Evolutionary conservation across 805 yeast genomes (phyloP).

Genomic region (Ogataea degrootiae): DNA sequence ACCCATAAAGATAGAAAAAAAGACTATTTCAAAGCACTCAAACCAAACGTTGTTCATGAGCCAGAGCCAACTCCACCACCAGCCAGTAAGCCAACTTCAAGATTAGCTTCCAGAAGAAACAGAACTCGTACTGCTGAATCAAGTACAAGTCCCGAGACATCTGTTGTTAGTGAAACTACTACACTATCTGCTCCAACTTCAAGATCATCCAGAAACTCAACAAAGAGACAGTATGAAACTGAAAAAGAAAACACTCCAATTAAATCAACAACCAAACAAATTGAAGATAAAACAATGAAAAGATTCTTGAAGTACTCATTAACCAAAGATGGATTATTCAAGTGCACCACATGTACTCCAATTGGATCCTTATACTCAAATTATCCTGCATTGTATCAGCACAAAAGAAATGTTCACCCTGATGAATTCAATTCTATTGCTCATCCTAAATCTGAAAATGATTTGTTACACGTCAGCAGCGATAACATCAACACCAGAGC

Average conservation of each 20-base stretch:
- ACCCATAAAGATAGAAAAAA: slow-evolving; percentile 13
- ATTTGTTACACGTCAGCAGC: slow-evolving; percentile 1
- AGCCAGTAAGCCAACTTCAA: background rate
- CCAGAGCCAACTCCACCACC: background rate
- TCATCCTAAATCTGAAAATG: background rate
- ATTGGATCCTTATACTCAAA: slow-evolving; percentile 8
- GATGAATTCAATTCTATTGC: slow-evolving; percentile 12
- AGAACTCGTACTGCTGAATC: slow-evolving; percentile 1
- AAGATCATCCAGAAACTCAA: slow-evolving; percentile 14
- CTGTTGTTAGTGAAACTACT: background rate
- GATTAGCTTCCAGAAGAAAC: background rate
- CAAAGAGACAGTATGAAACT: slow-evolving; percentile 10
- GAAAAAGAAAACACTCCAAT: background rate
- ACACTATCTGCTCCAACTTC: background rate
- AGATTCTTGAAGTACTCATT: slow-evolving; percentile 15
- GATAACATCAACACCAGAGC: background rate
- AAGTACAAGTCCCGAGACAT: background rate
- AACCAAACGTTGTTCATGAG: slow-evolving; percentile 8
- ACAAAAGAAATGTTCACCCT: slow-evolving; percentile 14
- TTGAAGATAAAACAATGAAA: slow-evolving; percentile 1
- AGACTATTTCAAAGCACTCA: slow-evolving; percentile 14
- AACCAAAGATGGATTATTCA: slow-evolving; percentile 16
- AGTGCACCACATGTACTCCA: slow-evolving; percentile 16
- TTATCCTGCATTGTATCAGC: slow-evolving; percentile 20
- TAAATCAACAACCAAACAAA: background rate